Conservation (phyloP, 495 filamentous ascomycete genomes). For the Neurospora terricola region DNA sequence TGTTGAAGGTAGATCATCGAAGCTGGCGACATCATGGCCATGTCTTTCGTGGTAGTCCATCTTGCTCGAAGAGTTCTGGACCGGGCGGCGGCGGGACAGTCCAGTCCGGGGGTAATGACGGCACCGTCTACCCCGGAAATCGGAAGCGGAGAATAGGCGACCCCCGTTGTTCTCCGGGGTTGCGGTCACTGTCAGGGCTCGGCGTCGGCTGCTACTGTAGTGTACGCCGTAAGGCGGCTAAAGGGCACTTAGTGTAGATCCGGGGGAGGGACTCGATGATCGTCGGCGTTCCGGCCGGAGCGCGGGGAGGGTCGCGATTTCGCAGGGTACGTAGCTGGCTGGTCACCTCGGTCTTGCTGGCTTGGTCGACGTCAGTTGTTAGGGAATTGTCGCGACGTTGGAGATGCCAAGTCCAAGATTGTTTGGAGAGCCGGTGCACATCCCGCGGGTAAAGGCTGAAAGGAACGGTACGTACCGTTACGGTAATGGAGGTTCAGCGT, state of each 20-base stretch:
- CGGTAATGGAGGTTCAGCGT: background rate
- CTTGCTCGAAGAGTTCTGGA: background rate
- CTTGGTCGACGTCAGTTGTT: background rate
- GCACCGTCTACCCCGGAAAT: background rate
- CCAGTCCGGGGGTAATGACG: background rate
- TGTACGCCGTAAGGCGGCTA: background rate
- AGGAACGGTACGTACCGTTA: background rate
- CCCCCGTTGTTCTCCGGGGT: background rate
- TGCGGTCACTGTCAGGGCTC: background rate
- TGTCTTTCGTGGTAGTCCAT: constrained; percentile 38
- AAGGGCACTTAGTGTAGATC: background rate
- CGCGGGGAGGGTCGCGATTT: background rate
- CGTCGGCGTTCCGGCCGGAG: background rate
- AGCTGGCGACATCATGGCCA: constrained; percentile 36
- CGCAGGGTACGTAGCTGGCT: background rate
- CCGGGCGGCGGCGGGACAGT: background rate
- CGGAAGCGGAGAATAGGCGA: background rate
- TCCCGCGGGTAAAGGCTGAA: background rate
- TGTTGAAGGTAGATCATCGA: constrained; percentile 30
- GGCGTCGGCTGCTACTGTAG: background rate
- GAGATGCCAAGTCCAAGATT: background rate
- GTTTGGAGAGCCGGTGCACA: background rate
- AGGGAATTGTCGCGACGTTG: background rate
- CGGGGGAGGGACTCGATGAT: background rate
- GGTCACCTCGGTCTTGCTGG: background rate